Percentiles rank a stretch among this genome's conserved stretches.
Evolutionary conservation across 2,329 filamentous ascomycete species (phyloP).

Genomic region (Ceratocystiopsis sp.): DNA sequence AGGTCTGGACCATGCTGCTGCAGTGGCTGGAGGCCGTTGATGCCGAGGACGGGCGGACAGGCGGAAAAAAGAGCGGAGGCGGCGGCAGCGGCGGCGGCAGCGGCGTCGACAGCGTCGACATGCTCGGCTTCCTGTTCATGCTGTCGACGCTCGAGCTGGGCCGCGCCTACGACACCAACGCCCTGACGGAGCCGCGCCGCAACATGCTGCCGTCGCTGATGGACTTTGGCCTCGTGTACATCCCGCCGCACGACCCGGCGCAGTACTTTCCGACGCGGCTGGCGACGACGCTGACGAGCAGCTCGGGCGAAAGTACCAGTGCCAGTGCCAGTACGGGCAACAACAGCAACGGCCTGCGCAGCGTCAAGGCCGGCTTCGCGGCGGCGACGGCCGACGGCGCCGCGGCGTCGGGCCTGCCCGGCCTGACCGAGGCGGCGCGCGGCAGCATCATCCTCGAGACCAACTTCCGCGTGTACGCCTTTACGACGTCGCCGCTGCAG

Average conservation of each 20-base stretch:
- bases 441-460: constrained; percentile 95
- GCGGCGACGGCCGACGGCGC: constrained; percentile 39
- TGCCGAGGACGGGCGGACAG: constrained; percentile 33
- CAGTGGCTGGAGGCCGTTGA: constrained; percentile 82
- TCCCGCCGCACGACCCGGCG: constrained; percentile 33
- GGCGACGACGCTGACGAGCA: constrained; percentile 77
- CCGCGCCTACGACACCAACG: constrained; percentile 73
- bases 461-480: constrained; percentile 94
- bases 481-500: constrained; percentile 83
- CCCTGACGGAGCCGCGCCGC: constrained; percentile 62
- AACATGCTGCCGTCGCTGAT: constrained; percentile 82
- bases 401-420: constrained; percentile 32
- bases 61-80: constrained; percentile 24
- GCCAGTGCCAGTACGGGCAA: no score
- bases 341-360: constrained; percentile 33
- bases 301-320: constrained; percentile 25
- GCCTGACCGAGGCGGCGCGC: constrained; percentile 27
- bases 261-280: constrained; percentile 83
- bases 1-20: constrained; percentile 90
- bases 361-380: constrained; percentile 49
- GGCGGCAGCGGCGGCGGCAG: constrained; percentile 14
- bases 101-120: constrained; percentile 76
- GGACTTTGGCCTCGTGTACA: constrained; percentile 85
- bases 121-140: constrained; percentile 90
- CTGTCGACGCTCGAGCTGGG: constrained; percentile 86